These are phyloP conservation scores for Aspergillus unguis DNA, from an alignment of 2,329 filamentous ascomycete species.

Conservation along the genomic window DNA sequence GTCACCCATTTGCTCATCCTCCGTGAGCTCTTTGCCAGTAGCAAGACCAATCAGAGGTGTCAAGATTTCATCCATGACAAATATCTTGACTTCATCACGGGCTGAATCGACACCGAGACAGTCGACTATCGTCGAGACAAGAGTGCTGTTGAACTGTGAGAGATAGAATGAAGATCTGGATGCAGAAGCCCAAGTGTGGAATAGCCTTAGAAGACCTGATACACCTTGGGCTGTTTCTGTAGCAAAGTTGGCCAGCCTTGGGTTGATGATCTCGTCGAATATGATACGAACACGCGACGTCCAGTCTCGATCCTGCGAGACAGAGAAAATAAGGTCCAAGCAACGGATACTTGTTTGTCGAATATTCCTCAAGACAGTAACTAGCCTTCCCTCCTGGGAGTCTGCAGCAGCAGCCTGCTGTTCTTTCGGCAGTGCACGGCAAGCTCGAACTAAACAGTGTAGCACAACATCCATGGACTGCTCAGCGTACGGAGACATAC, in stretches of 20 bases:
- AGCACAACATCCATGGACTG: slow-evolving; percentile 72
- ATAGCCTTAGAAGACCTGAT: slow-evolving; percentile 75
- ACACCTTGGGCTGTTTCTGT: slow-evolving; percentile 85
- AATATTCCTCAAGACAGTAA: slow-evolving; percentile 47
- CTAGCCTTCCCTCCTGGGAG: slow-evolving; percentile 29
- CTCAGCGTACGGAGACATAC: slow-evolving; percentile 64
- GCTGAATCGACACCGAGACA: slow-evolving; percentile 69
- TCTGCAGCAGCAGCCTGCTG: slow-evolving; percentile 26
- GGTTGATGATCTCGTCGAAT: slow-evolving; percentile 70
- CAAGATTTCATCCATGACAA: slow-evolving; percentile 70
- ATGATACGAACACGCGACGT: slow-evolving; percentile 66
- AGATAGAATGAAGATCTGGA: slow-evolving; percentile 67
- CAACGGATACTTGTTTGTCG: slow-evolving; percentile 69
- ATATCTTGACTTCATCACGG: slow-evolving; percentile 82
- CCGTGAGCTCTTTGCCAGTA: slow-evolving; percentile 50
- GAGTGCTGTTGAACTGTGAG: slow-evolving; percentile 54
- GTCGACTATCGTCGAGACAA: slow-evolving; percentile 69
- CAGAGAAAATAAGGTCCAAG: slow-evolving; percentile 72
- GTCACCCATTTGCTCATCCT: slow-evolving; percentile 45
- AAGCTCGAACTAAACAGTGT: slow-evolving; percentile 73
- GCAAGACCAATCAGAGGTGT: slow-evolving; percentile 64
- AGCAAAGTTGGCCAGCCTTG: slow-evolving; percentile 73
- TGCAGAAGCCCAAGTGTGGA: slow-evolving; percentile 75
- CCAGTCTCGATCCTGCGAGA: slow-evolving; percentile 70
- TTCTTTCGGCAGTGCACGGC: slow-evolving; percentile 47